Evolutionary conservation across 2,329 filamentous ascomycete species (phyloP).

Genomic region (Blastomyces silverae): DNA sequence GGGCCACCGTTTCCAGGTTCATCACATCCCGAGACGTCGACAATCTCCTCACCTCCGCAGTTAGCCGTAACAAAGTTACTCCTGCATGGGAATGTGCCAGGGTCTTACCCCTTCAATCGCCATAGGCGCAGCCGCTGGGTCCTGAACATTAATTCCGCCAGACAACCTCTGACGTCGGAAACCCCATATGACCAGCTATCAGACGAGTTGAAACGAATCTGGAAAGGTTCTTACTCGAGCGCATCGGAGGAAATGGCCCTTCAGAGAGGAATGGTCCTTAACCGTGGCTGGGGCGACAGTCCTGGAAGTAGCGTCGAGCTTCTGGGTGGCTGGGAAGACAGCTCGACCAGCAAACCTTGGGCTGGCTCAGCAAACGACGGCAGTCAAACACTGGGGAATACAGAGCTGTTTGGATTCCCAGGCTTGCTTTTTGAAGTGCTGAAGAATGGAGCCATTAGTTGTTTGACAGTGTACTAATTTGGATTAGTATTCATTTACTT

Average conservation of each 20-base stretch:
- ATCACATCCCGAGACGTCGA: conserved; percentile 24
- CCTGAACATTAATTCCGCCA: conserved; percentile 48
- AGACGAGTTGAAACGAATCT: conserved; percentile 58
- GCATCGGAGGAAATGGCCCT: conserved; percentile 48
- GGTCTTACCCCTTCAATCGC: conserved; percentile 93
- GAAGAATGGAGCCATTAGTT: conserved; percentile 84
- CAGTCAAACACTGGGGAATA: conserved; percentile 56
- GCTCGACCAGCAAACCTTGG: conserved; percentile 43
- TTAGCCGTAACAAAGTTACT: conserved; percentile 87
- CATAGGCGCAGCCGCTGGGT: conserved; percentile 86
- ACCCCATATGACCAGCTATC: conserved; percentile 70
- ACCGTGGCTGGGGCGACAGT: conserved; percentile 84
- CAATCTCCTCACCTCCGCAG: conserved; percentile 48
- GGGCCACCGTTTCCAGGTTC: conserved; percentile 57
- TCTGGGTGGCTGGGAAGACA: conserved; percentile 79
- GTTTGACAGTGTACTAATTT: conserved; percentile 74
- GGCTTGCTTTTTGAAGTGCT: conserved; percentile 92
- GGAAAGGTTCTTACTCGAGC: conserved; percentile 59
- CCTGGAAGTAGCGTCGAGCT: conserved; percentile 84
- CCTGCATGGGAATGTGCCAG: conserved; percentile 88
- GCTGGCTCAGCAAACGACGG: conserved; percentile 41
- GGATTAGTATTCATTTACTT: not conserved
- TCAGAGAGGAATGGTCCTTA: conserved; percentile 69
- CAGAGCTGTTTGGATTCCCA: conserved; percentile 87
- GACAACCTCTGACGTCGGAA: conserved; percentile 60